phyloP scores from a whole-genome alignment of 208 protist species.

The Trypanosoma congolense region DNA sequence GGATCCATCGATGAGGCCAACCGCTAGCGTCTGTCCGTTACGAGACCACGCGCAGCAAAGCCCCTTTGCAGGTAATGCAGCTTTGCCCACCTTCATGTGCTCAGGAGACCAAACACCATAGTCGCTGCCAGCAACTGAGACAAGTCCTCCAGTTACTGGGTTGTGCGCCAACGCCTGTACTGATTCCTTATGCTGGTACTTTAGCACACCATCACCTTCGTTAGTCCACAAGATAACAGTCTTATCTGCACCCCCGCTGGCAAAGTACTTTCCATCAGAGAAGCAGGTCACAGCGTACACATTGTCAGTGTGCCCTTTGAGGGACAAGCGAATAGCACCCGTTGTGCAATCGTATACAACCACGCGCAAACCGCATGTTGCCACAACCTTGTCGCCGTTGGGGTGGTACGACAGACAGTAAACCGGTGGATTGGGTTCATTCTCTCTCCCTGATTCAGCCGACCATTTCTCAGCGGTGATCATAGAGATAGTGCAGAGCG shows the following conservation, averaged over 20 bases:
- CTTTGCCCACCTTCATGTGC: conserved; percentile 87
- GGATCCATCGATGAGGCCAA: conserved; percentile 90
- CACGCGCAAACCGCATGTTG: conserved; percentile 86
- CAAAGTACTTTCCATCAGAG: conserved; percentile 90
- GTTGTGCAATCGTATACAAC: conserved; percentile 90
- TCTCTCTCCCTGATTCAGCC: conserved; percentile 36
- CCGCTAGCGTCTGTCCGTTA: conserved; percentile 90
- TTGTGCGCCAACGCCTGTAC: conserved; percentile 94
- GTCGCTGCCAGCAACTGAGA: conserved; percentile 86
- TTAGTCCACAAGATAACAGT: conserved; percentile 94
- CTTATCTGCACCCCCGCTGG: conserved; percentile 91
- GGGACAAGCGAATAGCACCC: conserved; percentile 87
- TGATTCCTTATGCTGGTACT: conserved; percentile 94
- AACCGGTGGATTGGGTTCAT: conserved; percentile 59
- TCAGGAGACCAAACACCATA: conserved; percentile 96
- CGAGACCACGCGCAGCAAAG: conserved; percentile 91
- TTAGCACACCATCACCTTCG: conserved; percentile 92
- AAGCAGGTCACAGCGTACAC: conserved; percentile 90
- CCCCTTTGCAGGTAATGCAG: conserved; percentile 79
- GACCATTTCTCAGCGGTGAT: conserved; percentile 68
- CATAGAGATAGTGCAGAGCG: conserved; percentile 25
- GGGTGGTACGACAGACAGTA: conserved; percentile 87
- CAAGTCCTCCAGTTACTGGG: conserved; percentile 83
- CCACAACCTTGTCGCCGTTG: conserved; percentile 87
- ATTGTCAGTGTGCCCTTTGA: conserved; percentile 94